A percentile compares a stretch with the other conserved stretches of the same genome.
These are phyloP conservation scores for Arthrobotrys pseudoclavata DNA, from an alignment of 2,329 filamentous ascomycete genomes.

Conservation along the genomic window DNA sequence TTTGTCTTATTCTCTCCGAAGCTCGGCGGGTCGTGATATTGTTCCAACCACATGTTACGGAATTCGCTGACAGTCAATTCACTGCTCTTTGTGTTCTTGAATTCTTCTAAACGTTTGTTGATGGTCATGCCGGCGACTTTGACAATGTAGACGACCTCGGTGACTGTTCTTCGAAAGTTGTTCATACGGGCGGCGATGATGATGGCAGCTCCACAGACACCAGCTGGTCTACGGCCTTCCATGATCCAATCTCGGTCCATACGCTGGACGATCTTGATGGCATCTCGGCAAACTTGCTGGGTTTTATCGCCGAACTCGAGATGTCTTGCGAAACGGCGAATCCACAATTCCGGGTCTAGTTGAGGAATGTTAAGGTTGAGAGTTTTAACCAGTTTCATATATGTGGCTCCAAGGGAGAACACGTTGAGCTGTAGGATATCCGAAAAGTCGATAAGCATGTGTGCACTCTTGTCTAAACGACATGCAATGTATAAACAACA, in stretches of 20 bases:
- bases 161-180: conserved; percentile 91
- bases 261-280: conserved; percentile 85
- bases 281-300: conserved; percentile 87
- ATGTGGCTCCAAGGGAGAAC: conserved; percentile 89
- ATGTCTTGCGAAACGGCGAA: conserved; percentile 89
- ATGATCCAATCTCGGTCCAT: conserved; percentile 99
- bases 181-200: conserved; percentile 97
- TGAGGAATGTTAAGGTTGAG: conserved; percentile 79
- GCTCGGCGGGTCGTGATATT: conserved; percentile 83
- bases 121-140: conserved; percentile 96
- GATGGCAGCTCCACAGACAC: conserved; percentile 92
- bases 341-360: conserved; percentile 86
- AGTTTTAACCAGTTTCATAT: conserved; percentile 74
- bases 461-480: conserved; percentile 81
- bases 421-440: conserved; percentile 89
- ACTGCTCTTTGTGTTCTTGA: conserved; percentile 86
- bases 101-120: conserved; percentile 90
- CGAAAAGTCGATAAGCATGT: conserved; percentile 95
- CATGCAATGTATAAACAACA: conserved; percentile 92
- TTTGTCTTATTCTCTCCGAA: conserved; percentile 77
- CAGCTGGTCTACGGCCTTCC: conserved; percentile 90
- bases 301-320: conserved; percentile 89
- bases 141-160: conserved; percentile 97
- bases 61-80: conserved; percentile 90
- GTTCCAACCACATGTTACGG: conserved; percentile 79